A percentile compares a stretch with the other conserved stretches of the same genome.
Evolutionary conservation across 2,329 filamentous ascomycete genomes (phyloP).

Genomic region (Colletotrichum neosansevieriae): DNA sequence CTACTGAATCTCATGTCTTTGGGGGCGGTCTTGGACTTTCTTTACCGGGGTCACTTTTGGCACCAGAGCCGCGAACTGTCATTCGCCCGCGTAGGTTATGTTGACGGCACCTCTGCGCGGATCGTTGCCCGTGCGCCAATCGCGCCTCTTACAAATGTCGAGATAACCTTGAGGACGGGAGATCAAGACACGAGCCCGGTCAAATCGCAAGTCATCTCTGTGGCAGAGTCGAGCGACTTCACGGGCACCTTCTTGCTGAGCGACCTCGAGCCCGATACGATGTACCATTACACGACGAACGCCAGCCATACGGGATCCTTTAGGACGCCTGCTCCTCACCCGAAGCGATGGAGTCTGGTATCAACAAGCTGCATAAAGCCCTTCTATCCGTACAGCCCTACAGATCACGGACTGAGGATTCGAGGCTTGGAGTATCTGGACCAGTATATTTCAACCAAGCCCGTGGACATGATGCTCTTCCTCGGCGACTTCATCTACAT

Average conservation of each 20-base stretch:
- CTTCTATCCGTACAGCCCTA: conserved; percentile 73
- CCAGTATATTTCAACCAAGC: conserved; percentile 15
- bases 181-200: conserved; percentile 42
- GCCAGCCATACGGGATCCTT: conserved; percentile 73
- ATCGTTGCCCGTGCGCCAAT: conserved; percentile 71
- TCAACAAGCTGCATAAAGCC: conserved; percentile 78
- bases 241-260: conserved; percentile 66
- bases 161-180: conserved; percentile 47
- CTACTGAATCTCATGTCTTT: conserved; percentile 5
- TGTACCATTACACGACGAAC: conserved; percentile 71
- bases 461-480: conserved; percentile 62
- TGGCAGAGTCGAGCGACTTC: conserved; percentile 71
- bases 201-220: conserved; percentile 53
- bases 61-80: conserved; percentile 69
- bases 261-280: conserved; percentile 66
- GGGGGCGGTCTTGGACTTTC: conserved; percentile 58
- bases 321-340: conserved; percentile 58
- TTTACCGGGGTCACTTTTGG: conserved; percentile 66
- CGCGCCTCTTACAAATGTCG: conserved; percentile 49
- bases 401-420: conserved; percentile 71
- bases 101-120: conserved; percentile 70
- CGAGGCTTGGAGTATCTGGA: conserved; percentile 64
- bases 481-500: conserved; percentile 72
- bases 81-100: conserved; percentile 73
- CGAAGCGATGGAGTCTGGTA: conserved; percentile 65